Conservation (phyloP, 495 filamentous ascomycete species). For the Penicillium flavigenum region DNA sequence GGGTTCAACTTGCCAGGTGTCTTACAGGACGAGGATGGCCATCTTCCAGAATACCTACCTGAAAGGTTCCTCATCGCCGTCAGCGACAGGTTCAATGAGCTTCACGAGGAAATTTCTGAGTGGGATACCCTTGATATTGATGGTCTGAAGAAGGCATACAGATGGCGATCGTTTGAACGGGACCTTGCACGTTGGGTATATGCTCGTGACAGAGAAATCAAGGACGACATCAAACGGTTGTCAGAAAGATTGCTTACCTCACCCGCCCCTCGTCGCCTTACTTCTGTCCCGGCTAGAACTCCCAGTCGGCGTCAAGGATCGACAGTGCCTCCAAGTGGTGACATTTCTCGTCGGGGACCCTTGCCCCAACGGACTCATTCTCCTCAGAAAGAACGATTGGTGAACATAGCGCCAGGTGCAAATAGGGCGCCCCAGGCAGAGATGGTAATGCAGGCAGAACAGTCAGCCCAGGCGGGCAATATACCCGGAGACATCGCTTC, state of each 20-base stretch:
- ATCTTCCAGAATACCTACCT: conserved; percentile 38
- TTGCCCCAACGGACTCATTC: neutral
- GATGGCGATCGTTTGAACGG: conserved; percentile 36
- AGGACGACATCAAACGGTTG: conserved; percentile 14
- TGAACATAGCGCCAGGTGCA: neutral
- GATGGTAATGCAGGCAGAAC: neutral
- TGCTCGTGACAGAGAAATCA: conserved; percentile 36
- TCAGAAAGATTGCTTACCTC: neutral
- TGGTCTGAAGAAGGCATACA: conserved; percentile 27
- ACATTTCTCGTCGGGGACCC: neutral
- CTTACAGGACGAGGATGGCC: conserved; percentile 32
- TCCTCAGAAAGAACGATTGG: neutral
- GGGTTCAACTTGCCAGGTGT: conserved; percentile 32
- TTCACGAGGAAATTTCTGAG: conserved; percentile 26
- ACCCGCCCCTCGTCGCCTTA: neutral
- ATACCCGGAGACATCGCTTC: neutral
- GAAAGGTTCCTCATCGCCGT: conserved; percentile 30
- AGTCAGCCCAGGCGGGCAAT: neutral
- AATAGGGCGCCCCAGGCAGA: neutral
- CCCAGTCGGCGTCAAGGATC: neutral
- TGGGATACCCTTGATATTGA: conserved; percentile 27
- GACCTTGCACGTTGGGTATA: conserved; percentile 36
- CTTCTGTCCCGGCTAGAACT: conserved; percentile 1
- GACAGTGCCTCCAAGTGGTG: neutral
- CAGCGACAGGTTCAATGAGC: conserved; percentile 35